These are phyloP conservation scores for Rhizophagus prolifer DNA, from an alignment of 192 early-diverging fungal species.

Conservation along the genomic window DNA sequence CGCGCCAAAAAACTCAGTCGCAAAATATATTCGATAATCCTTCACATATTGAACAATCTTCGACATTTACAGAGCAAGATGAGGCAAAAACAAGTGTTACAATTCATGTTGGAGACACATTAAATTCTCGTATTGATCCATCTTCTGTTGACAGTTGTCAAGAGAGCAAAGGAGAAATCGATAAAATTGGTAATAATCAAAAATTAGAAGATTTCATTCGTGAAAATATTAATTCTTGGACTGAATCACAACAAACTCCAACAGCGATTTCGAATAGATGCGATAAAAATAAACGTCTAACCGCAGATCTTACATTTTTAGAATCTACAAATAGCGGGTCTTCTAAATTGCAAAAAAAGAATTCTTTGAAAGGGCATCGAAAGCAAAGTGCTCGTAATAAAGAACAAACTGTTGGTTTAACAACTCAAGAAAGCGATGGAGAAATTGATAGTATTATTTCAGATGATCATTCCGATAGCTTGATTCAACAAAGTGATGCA, in stretches of 20 bases:
- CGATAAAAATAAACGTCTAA: neutral
- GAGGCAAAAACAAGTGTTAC: constrained; percentile 21
- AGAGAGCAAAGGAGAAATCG: constrained; percentile 11
- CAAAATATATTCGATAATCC: constrained; percentile 6
- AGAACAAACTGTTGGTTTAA: neutral
- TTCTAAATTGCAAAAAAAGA: neutral
- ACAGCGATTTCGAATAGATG: neutral
- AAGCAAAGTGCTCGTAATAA: neutral
- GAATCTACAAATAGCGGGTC: neutral
- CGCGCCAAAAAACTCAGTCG: constrained; percentile 6
- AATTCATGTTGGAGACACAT: constrained; percentile 25
- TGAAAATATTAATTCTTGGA: neutral
- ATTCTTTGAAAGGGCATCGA: neutral
- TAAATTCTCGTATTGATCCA: neutral
- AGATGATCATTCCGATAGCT: neutral
- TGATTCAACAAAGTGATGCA: neutral
- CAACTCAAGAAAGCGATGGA: constrained; percentile 12
- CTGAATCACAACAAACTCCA: neutral
- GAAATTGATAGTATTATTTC: constrained; percentile 4
- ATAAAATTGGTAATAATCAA: neutral
- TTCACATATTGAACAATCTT: constrained; percentile 9
- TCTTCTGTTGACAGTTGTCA: neutral
- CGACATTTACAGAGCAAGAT: constrained; percentile 2
- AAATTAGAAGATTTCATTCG: neutral
- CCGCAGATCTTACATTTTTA: neutral